Conservation (phyloP, 768 basidiomycete species). For the Multifurca ochricompacta region DNA sequence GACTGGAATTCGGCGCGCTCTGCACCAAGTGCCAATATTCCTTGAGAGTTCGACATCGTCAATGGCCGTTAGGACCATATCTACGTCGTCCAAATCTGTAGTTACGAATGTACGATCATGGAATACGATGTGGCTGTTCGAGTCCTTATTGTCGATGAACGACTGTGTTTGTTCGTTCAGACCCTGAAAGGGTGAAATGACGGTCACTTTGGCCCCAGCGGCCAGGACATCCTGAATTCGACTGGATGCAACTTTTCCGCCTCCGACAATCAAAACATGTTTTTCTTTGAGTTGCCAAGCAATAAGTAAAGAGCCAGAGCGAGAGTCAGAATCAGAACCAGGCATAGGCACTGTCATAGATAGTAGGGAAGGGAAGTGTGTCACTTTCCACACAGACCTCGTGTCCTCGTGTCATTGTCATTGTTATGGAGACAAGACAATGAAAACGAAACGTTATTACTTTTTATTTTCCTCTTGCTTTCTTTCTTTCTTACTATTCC, state of each 20-base stretch:
- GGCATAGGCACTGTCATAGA: too few relatives aligned
- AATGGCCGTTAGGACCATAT: constrained; percentile 92
- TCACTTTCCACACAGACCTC: too few relatives aligned
- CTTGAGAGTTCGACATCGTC: constrained; percentile 69
- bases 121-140: constrained; percentile 54
- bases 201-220: constrained; percentile 68
- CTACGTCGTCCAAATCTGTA: constrained; percentile 58
- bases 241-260: constrained; percentile 85
- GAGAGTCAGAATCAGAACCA: too few relatives aligned
- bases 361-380: too few relatives aligned
- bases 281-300: constrained; percentile 90
- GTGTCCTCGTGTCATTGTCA: too few relatives aligned
- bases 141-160: constrained; percentile 37
- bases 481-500: too few relatives aligned
- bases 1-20: constrained; percentile 67
- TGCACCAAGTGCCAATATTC: constrained; percentile 62
- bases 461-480: too few relatives aligned
- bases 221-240: constrained; percentile 80
- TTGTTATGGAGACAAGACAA: too few relatives aligned
- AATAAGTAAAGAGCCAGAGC: constrained; percentile 64
- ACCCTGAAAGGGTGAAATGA: constrained; percentile 65
- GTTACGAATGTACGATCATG: constrained; percentile 60
- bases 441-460: too few relatives aligned
- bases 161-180: constrained; percentile 52
- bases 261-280: constrained; percentile 85